phyloP scores from a whole-genome alignment of 192 early-diverging fungal species.

The Diversispora epigaea region DNA sequence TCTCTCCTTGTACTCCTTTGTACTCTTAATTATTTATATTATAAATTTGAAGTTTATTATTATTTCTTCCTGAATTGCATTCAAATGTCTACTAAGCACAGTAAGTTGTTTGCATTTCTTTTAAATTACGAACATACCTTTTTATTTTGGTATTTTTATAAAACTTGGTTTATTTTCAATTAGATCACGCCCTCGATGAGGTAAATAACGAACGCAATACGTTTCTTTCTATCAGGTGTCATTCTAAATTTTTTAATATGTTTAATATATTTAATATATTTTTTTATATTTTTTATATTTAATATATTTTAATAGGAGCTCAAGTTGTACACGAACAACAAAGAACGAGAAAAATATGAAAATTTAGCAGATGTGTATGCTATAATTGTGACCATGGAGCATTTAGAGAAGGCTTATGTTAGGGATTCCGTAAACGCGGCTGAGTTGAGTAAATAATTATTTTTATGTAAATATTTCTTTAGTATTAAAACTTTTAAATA shows the following conservation, averaged over 20 bases:
- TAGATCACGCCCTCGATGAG: constrained; percentile 17
- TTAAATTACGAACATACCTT: not conserved
- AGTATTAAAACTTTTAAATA: not conserved
- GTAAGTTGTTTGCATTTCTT: not conserved
- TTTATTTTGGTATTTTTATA: not conserved
- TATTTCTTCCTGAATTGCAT: too few species aligned
- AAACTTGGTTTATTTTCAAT: not conserved
- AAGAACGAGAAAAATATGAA: constrained; percentile 88
- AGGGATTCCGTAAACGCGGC: constrained; percentile 77
- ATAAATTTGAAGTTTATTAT: too few species aligned
- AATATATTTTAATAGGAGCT: constrained; percentile 59
- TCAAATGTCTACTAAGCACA: not conserved
- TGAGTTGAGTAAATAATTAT: constrained; percentile 53
- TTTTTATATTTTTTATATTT: too few species aligned
- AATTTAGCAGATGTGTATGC: constrained; percentile 91
- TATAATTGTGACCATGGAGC: constrained; percentile 88
- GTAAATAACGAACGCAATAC: not conserved
- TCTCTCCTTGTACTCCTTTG: too few species aligned
- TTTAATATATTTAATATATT: too few species aligned
- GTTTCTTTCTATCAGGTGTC: not conserved
- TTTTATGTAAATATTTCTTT: not conserved
- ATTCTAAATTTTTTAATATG: not conserved
- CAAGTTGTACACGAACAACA: constrained; percentile 74
- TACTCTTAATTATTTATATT: too few species aligned
- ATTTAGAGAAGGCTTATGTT: constrained; percentile 91